Percentiles rank a stretch among this genome's conserved stretches.
These are phyloP conservation scores for Periconia macrospinosa DNA, from an alignment of 2,329 filamentous ascomycete species.

Conservation along the genomic window DNA sequence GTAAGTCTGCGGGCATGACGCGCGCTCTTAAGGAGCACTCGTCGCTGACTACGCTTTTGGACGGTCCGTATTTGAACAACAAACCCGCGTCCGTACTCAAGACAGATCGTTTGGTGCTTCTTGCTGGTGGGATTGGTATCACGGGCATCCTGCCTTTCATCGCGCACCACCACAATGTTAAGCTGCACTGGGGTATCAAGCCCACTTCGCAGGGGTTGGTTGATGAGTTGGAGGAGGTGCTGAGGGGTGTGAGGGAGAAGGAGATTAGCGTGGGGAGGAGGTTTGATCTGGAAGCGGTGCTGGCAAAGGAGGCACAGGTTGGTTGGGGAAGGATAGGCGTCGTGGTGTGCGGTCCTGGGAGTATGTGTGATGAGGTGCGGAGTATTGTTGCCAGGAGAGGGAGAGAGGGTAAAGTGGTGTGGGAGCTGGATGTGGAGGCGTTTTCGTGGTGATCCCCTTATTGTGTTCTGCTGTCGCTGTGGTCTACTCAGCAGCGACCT, in stretches of 20 bases:
- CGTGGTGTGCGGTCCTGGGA: not conserved
- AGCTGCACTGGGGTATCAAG: slow-evolving; percentile 46
- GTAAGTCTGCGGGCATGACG: slow-evolving; percentile 43
- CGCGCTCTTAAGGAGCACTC: slow-evolving; percentile 23
- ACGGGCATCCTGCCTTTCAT: slow-evolving; percentile 47
- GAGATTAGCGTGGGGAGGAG: not conserved
- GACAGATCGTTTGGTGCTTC: slow-evolving; percentile 41
- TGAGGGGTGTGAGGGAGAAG: not conserved
- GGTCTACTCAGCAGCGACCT: too few species aligned
- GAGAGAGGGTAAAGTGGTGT: not conserved
- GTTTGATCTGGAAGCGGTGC: not conserved
- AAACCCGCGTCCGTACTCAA: slow-evolving; percentile 24
- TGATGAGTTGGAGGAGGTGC: not conserved
- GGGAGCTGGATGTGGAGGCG: not conserved
- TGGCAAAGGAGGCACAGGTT: not conserved
- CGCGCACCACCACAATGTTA: slow-evolving; percentile 40
- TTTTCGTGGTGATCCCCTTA: not conserved
- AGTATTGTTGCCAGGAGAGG: not conserved
- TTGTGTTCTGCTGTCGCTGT: too few species aligned
- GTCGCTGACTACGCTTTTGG: slow-evolving; percentile 43
- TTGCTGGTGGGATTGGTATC: slow-evolving; percentile 53
- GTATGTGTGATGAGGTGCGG: not conserved
- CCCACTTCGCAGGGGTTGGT: not conserved
- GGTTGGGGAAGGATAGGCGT: not conserved
- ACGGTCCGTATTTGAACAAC: slow-evolving; percentile 47